These are phyloP conservation scores for Xylaria sp. DNA, from an alignment of 2,329 filamentous ascomycete species.

Conservation along the genomic window DNA sequence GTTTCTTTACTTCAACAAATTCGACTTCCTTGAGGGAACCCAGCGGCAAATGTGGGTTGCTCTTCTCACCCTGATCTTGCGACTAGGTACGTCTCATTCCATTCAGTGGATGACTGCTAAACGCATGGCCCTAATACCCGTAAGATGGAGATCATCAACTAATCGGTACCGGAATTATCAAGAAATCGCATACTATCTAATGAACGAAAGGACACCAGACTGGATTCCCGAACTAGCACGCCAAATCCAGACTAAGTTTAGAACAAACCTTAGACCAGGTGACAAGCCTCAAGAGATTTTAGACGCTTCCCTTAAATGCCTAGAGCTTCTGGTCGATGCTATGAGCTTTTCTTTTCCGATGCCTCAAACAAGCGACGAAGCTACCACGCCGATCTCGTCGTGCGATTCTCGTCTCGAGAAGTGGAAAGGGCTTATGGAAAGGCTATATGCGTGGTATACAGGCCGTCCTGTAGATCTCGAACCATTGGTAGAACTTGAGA, in stretches of 20 bases:
- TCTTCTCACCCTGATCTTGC: conserved; percentile 31
- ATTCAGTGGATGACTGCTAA: neutral
- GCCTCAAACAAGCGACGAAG: neutral
- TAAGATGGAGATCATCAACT: neutral
- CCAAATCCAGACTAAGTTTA: conserved; percentile 17
- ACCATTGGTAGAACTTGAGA: conserved; percentile 25
- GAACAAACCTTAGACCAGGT: neutral
- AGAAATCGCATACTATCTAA: conserved; percentile 36
- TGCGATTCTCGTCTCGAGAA: neutral
- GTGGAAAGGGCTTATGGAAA: conserved; percentile 21
- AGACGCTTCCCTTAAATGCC: conserved; percentile 26
- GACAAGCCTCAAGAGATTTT: conserved; percentile 19
- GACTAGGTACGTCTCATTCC: conserved; percentile 34
- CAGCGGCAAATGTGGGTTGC: conserved; percentile 31
- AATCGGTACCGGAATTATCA: neutral
- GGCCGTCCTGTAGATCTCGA: conserved; percentile 26
- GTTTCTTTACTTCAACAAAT: conserved; percentile 28
- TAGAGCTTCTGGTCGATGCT: conserved; percentile 30
- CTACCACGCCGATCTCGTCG: neutral
- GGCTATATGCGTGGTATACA: conserved; percentile 21
- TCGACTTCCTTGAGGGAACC: conserved; percentile 18
- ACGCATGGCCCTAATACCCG: neutral
- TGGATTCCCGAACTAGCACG: conserved; percentile 24
- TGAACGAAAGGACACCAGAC: conserved; percentile 25
- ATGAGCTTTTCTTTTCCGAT: conserved; percentile 28